Base-by-base conservation (phyloP, 1,139 yeast species). In the Arxiozyma telluris region DNA sequence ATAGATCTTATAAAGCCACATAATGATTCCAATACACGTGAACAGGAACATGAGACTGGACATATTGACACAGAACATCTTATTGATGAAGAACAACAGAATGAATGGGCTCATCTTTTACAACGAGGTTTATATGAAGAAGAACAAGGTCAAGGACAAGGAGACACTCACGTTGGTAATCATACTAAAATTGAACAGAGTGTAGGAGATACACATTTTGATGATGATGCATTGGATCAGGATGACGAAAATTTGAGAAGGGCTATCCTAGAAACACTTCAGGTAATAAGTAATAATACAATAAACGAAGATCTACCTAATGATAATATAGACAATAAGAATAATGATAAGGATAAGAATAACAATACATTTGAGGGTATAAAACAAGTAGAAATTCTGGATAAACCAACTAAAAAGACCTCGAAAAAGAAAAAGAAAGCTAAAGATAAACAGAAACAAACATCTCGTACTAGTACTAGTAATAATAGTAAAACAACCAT, bases 211-310 rank as follows among this genome's bases (percentile, higher is more conserved):
- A 22, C 41, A 21, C 56, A 46, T 21, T 27, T 21, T 21, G 45
- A 57, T 8, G 49, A 55, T n/a, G 64, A 64, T n/a, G 55, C 60
- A 25, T 50, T 66, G 41, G 71, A 67, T 53, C 67, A 65, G 50
- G 71, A 66, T 49, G 71, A 67, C 53, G 70, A 65, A 51, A 62
- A 65, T 50, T 56, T 67, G 18, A 57, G 71, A 53, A 59, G 60
- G 30, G 71, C 71, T 12, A 67, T 67, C 53, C 49, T 66, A 25
- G 66, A 65, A 39, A 64, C 70, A 1, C 52, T 67, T 41, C 64
- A 65, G 27, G 64, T 61, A 25, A 47, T 67, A 18, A 56, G 58
- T 39, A 55, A 54, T 8, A 56, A 34, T 7, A 3, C 41, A 25
- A 8, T 15, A 12, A 20, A 47, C 23, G 60, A 55, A 21, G 46